Conservation (phyloP, 768 basidiomycete genomes). For the Calocera viscosa region DNA sequence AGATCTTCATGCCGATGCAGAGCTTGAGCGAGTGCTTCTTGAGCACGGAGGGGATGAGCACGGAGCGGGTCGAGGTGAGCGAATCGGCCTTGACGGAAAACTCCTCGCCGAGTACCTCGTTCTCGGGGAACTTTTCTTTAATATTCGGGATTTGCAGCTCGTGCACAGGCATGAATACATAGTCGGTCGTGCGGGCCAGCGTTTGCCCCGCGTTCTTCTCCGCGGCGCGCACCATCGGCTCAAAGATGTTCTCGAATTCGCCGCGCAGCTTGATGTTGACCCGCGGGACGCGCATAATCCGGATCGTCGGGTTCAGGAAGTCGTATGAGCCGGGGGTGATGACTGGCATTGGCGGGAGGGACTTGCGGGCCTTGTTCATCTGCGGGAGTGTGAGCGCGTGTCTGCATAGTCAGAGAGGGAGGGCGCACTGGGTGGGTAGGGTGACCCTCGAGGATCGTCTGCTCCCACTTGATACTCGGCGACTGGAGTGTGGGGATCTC, state of each 20-base stretch:
- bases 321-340: constrained; percentile 39
- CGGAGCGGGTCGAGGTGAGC: constrained; percentile 31
- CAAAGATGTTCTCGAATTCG: constrained; percentile 36
- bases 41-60: constrained; percentile 38
- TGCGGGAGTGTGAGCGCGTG: constrained; percentile 19
- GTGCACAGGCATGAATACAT: constrained; percentile 40
- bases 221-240: constrained; percentile 34
- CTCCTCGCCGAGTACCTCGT: constrained; percentile 33
- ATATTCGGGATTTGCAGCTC: constrained; percentile 44
- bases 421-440: constrained; percentile 43
- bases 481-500: constrained; percentile 34
- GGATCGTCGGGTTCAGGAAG: constrained; percentile 37
- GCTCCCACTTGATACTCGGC: constrained; percentile 46
- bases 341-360: constrained; percentile 39
- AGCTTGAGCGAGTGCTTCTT: constrained; percentile 40
- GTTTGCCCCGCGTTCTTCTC: constrained; percentile 30
- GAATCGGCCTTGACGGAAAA: constrained; percentile 31
- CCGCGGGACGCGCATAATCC: constrained; percentile 38
- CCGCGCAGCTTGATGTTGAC: constrained; percentile 37
- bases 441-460: constrained; percentile 49
- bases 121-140: constrained; percentile 38
- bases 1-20: constrained; percentile 45
- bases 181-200: constrained; percentile 28
- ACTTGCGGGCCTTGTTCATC: constrained; percentile 48
- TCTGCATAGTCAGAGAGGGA: neutral